A percentile compares a stretch with the other conserved stretches of the same genome.
These are phyloP conservation scores for Nidularia pulvinata DNA, from an alignment of 768 basidiomycete genomes.

Conservation along the genomic window DNA sequence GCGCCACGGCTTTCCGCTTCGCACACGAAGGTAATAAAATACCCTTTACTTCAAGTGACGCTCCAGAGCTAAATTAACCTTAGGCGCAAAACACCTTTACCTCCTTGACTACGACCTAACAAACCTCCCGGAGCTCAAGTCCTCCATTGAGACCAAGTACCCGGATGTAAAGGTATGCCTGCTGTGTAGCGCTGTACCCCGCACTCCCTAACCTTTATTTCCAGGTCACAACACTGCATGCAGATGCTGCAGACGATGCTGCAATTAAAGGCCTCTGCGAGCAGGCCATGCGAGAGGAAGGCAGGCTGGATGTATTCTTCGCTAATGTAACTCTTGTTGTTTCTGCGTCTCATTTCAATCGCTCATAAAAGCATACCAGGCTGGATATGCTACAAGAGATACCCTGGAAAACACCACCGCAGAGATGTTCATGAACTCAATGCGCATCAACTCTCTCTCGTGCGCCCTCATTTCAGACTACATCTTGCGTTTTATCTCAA, in stretches of 20 bases:
- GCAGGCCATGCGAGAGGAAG: conserved; percentile 77
- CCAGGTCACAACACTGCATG: conserved; percentile 79
- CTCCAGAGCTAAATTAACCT: conserved; percentile 5
- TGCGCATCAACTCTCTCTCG: conserved; percentile 76
- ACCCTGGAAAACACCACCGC: conserved; percentile 53
- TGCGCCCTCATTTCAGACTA: conserved; percentile 17
- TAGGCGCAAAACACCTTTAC: conserved; percentile 80
- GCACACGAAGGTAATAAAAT: conserved; percentile 70
- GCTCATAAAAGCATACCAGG: too few relatives aligned
- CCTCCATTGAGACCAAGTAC: conserved; percentile 65
- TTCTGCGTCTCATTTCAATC: too few relatives aligned
- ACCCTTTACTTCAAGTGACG: not conserved
- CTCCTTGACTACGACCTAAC: conserved; percentile 67
- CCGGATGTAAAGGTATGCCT: conserved; percentile 72
- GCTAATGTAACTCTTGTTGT: conserved; percentile 86
- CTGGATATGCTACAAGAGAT: conserved; percentile 54
- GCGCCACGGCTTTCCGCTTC: conserved; percentile 69
- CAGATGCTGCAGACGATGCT: conserved; percentile 81
- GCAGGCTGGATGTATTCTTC: conserved; percentile 91
- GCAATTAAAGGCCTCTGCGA: conserved; percentile 71
- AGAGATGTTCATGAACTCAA: conserved; percentile 70
- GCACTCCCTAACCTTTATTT: not conserved
- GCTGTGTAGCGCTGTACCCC: not conserved
- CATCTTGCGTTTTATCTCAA: not conserved
- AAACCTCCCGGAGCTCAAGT: conserved; percentile 71